A percentile compares a stretch with the other conserved stretches of the same genome.
phyloP scores from a whole-genome alignment of 257 asterid species.

The Jasminum sambac region DNA sequence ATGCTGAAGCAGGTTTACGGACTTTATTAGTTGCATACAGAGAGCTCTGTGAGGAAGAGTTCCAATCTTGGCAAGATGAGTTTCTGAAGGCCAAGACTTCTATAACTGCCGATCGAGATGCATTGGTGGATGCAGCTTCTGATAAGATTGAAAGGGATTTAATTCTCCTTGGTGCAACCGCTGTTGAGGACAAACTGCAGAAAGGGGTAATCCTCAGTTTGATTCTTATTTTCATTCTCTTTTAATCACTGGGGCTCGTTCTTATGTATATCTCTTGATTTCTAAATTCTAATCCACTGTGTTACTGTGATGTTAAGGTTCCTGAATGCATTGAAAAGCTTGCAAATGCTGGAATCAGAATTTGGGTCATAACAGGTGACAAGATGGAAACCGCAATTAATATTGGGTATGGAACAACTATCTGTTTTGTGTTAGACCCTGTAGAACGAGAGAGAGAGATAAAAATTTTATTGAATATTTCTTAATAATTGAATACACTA shows the following conservation, averaged over 20 bases:
- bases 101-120: constrained; percentile 65
- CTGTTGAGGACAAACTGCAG: constrained; percentile 96
- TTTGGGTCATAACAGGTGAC: constrained; percentile 98
- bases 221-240: not conserved
- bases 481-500: no score
- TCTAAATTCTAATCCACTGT: not conserved
- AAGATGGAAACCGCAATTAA: constrained; percentile 98
- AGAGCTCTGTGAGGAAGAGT: constrained; percentile 71
- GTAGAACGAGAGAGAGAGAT: no score
- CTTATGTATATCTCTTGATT: not conserved
- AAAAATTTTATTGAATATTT: no score
- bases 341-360: constrained; percentile 77
- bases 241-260: not conserved
- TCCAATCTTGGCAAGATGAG: constrained; percentile 71
- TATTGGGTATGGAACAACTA: constrained; percentile 59
- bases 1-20: constrained; percentile 89
- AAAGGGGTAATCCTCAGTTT: constrained; percentile 66
- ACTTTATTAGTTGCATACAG: constrained; percentile 84
- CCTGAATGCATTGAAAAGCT: constrained; percentile 94
- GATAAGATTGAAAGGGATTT: constrained; percentile 78
- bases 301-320: constrained; percentile 52
- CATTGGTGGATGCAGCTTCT: constrained; percentile 73
- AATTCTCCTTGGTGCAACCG: constrained; percentile 91
- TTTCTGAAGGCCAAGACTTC: constrained; percentile 66
- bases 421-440: not conserved